A percentile compares a stretch with the other conserved stretches of the same genome.
Conservation (phyloP, 2,329 filamentous ascomycete genomes). For the Zymoseptoria passerinii region DNA sequence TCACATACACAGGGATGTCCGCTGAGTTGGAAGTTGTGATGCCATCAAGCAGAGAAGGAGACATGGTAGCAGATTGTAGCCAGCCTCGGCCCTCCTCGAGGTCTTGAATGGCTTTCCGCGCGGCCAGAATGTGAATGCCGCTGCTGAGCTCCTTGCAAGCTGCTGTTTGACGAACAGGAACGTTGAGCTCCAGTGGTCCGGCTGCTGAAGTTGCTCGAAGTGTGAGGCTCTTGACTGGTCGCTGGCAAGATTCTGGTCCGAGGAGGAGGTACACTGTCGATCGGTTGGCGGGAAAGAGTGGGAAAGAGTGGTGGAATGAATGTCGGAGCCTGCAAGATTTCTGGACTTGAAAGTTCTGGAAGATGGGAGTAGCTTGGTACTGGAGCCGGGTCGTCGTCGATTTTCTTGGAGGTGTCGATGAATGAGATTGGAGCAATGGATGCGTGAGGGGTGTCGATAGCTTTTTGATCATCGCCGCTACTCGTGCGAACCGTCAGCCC, state of each 20-base stretch:
- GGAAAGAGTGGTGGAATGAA: conserved; percentile 58
- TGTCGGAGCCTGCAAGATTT: conserved; percentile 56
- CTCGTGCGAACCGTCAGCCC: conserved; percentile 33
- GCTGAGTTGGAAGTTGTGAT: conserved; percentile 25
- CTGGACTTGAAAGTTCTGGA: conserved; percentile 46
- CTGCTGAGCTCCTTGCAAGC: background rate
- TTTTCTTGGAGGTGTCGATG: conserved; percentile 46
- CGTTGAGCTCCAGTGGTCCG: conserved; percentile 54
- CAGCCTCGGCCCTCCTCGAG: conserved; percentile 64
- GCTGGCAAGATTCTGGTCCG: conserved; percentile 41
- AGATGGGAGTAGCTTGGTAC: conserved; percentile 42
- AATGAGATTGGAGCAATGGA: conserved; percentile 45
- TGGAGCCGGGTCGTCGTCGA: conserved; percentile 30
- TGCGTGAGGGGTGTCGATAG: background rate
- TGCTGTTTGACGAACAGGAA: conserved; percentile 49
- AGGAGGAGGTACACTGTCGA: conserved; percentile 59
- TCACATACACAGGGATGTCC: conserved; percentile 31
- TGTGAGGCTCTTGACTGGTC: conserved; percentile 47
- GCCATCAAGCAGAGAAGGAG: conserved; percentile 5
- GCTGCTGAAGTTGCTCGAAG: conserved; percentile 50
- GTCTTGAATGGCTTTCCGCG: conserved; percentile 58
- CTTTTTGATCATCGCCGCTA: conserved; percentile 17
- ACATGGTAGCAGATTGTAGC: conserved; percentile 43
- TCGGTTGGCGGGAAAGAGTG: conserved; percentile 57
- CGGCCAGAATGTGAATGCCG: conserved; percentile 59